Evolutionary conservation across 2,329 filamentous ascomycete species (phyloP).

Genomic region (Monosporascus sp.): DNA sequence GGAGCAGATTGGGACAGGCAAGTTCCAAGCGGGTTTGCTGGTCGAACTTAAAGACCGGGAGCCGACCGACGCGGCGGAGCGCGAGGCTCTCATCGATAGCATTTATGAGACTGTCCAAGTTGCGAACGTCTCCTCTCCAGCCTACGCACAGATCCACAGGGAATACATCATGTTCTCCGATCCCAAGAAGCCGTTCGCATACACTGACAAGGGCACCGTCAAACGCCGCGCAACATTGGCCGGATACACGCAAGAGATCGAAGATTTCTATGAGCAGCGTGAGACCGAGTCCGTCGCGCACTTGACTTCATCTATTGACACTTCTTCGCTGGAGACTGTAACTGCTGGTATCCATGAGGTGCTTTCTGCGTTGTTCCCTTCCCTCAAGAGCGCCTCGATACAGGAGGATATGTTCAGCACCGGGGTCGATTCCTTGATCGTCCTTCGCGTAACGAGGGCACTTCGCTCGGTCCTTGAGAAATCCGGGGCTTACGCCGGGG

Average conservation of each 20-base stretch:
- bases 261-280: conserved; percentile 34
- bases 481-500: not conserved
- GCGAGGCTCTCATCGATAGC: conserved; percentile 28
- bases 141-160: conserved; percentile 37
- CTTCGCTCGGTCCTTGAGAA: not conserved
- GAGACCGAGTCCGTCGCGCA: conserved; percentile 7
- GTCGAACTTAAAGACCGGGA: conserved; percentile 20
- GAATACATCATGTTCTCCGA: conserved; percentile 36
- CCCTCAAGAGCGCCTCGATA: conserved; percentile 6
- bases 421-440: conserved; percentile 27
- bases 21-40: conserved; percentile 21
- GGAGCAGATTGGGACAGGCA: conserved; percentile 17
- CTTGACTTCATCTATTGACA: conserved; percentile 12
- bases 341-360: conserved; percentile 13
- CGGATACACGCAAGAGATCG: conserved; percentile 41
- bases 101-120: conserved; percentile 40
- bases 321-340: conserved; percentile 18
- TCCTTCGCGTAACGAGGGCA: not conserved
- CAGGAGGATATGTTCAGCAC: conserved; percentile 20
- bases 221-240: conserved; percentile 34
- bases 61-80: not conserved
- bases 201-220: conserved; percentile 41
- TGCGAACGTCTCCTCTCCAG: conserved; percentile 35
- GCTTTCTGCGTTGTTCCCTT: conserved; percentile 13
- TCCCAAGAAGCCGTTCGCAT: conserved; percentile 36